phyloP scores from a whole-genome alignment of 805 yeast genomes.

The Metschnikowia cerradonensis region DNA sequence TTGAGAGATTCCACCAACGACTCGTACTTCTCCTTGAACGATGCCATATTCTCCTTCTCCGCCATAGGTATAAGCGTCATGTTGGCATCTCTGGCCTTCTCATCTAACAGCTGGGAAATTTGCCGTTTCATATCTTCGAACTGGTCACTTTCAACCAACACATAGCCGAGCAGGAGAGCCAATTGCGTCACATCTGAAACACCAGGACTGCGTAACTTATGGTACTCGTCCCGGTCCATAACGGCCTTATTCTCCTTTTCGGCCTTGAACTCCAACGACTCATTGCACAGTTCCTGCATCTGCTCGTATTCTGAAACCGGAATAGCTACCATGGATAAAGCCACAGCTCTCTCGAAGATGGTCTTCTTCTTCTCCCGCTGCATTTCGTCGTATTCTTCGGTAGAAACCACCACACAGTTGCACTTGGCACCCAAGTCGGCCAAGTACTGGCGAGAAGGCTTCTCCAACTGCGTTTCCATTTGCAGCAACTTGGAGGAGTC shows the following conservation, averaged over 20 bases:
- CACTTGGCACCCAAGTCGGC: conserved; percentile 6
- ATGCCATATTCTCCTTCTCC: conserved; percentile 5
- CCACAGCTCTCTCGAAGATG: conserved; percentile 12
- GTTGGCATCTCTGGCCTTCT: conserved; percentile 9
- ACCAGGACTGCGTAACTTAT: conserved; percentile 1
- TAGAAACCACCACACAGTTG: conserved; percentile 6
- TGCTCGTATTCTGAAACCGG: conserved; percentile 8
- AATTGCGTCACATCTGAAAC: conserved; percentile 8
- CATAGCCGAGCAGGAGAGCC: conserved; percentile 7
- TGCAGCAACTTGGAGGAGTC: conserved; percentile 7
- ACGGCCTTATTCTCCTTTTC: conserved; percentile 7
- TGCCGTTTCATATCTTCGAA: conserved; percentile 4
- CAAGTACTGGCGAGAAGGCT: conserved; percentile 10
- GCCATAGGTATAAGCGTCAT: conserved; percentile 7
- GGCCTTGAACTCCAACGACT: conserved; percentile 11
- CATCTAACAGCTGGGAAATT: conserved; percentile 10
- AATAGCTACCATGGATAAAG: conserved; percentile 10
- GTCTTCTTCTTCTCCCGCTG: conserved; percentile 7
- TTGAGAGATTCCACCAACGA: conserved; percentile 1
- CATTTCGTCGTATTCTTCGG: conserved; percentile 6
- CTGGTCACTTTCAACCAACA: conserved; percentile 5
- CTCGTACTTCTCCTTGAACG: background rate
- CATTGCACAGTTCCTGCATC: conserved; percentile 6
- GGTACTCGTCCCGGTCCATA: conserved; percentile 4
- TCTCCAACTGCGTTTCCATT: conserved; percentile 5